phyloP scores from a whole-genome alignment of 2,329 filamentous ascomycete species.

The Periconia sp. region DNA sequence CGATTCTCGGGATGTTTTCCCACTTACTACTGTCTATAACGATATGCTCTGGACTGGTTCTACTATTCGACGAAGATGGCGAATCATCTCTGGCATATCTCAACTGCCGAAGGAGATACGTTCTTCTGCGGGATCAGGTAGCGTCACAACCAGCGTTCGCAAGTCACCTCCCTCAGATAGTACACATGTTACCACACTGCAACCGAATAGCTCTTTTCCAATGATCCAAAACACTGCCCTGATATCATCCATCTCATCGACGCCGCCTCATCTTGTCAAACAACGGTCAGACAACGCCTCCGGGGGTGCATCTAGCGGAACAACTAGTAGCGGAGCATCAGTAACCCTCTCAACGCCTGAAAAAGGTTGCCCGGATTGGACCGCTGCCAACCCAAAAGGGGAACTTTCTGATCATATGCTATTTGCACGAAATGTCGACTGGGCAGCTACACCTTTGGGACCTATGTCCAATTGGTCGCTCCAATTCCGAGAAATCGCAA shows the following conservation, averaged over 20 bases:
- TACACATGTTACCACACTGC: neutral
- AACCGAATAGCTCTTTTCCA: neutral
- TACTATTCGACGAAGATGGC: conserved; percentile 31
- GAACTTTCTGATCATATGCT: conserved; percentile 32
- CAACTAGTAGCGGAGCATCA: conserved; percentile 17
- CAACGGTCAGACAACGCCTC: conserved; percentile 6
- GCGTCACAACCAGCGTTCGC: neutral
- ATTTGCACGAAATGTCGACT: conserved; percentile 50
- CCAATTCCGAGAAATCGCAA: conserved; percentile 47
- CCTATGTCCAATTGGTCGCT: conserved; percentile 52
- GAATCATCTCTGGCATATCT: conserved; percentile 24
- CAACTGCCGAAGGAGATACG: conserved; percentile 5
- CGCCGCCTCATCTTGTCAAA: conserved; percentile 1
- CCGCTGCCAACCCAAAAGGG: conserved; percentile 20
- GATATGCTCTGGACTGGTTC: conserved; percentile 34
- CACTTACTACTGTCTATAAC: conserved; percentile 41
- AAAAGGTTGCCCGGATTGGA: conserved; percentile 32
- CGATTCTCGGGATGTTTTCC: conserved; percentile 50
- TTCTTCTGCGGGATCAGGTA: neutral
- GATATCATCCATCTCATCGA: conserved; percentile 15
- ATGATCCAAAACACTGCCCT: conserved; percentile 12
- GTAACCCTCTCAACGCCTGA: conserved; percentile 25
- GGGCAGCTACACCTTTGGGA: conserved; percentile 52
- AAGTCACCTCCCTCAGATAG: neutral
- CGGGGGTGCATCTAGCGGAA: conserved; percentile 17